phyloP scores from a whole-genome alignment of 768 basidiomycete species.

The Podaxis sp. region DNA sequence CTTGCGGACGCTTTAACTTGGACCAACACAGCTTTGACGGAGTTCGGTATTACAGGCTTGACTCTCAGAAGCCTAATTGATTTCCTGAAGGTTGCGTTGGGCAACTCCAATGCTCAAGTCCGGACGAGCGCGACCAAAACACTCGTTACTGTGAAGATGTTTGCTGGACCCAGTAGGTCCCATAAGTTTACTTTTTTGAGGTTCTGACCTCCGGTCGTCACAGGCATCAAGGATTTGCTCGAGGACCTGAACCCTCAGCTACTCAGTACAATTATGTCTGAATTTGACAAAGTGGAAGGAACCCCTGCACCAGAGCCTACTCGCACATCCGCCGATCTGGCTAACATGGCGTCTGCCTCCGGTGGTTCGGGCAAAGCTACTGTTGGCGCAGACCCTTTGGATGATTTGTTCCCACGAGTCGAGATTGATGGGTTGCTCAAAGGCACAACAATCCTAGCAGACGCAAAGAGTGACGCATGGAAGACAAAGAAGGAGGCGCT shows the following conservation, averaged over 20 bases:
- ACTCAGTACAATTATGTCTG: constrained; percentile 82
- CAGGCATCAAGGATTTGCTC: constrained; percentile 89
- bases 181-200: too few relatives aligned
- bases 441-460: constrained; percentile 78
- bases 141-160: constrained; percentile 87
- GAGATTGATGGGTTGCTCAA: constrained; percentile 87
- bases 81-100: constrained; percentile 82
- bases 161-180: constrained; percentile 77
- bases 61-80: constrained; percentile 84
- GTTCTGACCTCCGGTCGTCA: too few relatives aligned
- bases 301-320: constrained; percentile 75
- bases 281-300: constrained; percentile 92
- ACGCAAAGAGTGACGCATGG: constrained; percentile 93
- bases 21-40: constrained; percentile 82
- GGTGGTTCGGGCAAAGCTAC: constrained; percentile 41
- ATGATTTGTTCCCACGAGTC: constrained; percentile 93
- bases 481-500: constrained; percentile 95
- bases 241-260: constrained; percentile 95
- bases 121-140: constrained; percentile 92
- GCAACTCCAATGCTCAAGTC: constrained; percentile 93
- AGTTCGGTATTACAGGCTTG: constrained; percentile 90
- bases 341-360: constrained; percentile 42
- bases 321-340: constrained; percentile 75
- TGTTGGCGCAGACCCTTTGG: constrained; percentile 67
- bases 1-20: constrained; percentile 88